These are phyloP conservation scores for Aspergillus caelatus DNA, from an alignment of 2,329 filamentous ascomycete genomes.

Conservation along the genomic window DNA sequence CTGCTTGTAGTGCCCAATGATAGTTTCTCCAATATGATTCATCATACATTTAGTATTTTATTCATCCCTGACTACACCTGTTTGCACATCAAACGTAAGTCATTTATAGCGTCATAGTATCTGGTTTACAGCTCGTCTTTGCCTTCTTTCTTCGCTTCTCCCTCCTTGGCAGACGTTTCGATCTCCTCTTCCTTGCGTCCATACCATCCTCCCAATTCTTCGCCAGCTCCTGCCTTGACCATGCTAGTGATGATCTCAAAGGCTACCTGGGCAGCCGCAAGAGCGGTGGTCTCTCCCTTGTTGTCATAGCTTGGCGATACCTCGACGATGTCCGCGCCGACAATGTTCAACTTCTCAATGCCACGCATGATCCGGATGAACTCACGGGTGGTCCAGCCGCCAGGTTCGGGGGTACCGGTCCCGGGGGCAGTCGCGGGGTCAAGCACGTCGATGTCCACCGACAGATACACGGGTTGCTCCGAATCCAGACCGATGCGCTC, in stretches of 20 bases:
- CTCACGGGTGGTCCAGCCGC: conserved; percentile 88
- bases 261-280: conserved; percentile 81
- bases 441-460: conserved; percentile 78
- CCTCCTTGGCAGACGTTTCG: conserved; percentile 12
- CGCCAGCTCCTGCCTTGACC: conserved; percentile 47
- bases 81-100: conserved; percentile 11
- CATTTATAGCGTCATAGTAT: conserved; percentile 18
- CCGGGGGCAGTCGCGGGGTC: conserved; percentile 72
- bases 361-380: conserved; percentile 81
- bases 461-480: conserved; percentile 78
- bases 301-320: conserved; percentile 85
- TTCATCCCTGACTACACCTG: not conserved
- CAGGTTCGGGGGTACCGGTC: conserved; percentile 86
- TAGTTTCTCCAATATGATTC: not conserved
- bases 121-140: conserved; percentile 36
- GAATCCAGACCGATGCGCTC: conserved; percentile 65
- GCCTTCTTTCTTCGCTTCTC: conserved; percentile 13
- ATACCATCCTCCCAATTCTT: conserved; percentile 46
- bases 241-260: conserved; percentile 78
- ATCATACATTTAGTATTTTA: not conserved
- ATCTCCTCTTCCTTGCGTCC: conserved; percentile 29
- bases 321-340: conserved; percentile 89
- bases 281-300: conserved; percentile 74
- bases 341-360: conserved; percentile 79
- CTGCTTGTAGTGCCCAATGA: not conserved